Evolutionary conservation across 306 rosid species (phyloP).

Genomic region (Dryas octopetala): DNA sequence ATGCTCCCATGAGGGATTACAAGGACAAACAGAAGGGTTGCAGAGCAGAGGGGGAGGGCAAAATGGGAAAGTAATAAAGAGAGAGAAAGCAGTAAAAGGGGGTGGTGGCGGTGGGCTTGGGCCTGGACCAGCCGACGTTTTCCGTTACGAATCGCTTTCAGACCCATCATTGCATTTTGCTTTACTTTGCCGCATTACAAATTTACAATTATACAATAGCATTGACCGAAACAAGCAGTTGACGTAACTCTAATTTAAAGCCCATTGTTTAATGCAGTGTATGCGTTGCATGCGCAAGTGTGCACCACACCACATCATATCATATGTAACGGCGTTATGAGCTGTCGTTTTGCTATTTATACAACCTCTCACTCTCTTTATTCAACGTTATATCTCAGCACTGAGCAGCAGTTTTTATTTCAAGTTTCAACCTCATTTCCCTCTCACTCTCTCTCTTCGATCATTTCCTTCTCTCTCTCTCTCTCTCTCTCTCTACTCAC

Average conservation of each 20-base stretch:
- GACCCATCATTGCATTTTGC: slow-evolving; percentile 17
- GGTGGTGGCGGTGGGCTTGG: slow-evolving; percentile 13
- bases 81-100: background rate
- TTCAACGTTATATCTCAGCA: slow-evolving; percentile 29
- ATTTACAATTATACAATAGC: slow-evolving; percentile 5
- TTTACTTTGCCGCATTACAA: background rate
- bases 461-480: slow-evolving; percentile 22
- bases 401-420: background rate
- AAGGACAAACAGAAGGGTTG: background rate
- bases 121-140: slow-evolving; percentile 43
- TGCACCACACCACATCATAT: background rate
- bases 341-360: slow-evolving; percentile 64
- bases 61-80: background rate
- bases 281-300: slow-evolving; percentile 25
- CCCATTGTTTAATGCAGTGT: background rate
- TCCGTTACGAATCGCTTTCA: slow-evolving; percentile 51
- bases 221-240: slow-evolving; percentile 53
- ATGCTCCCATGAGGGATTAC: background rate
- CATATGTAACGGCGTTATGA: slow-evolving; percentile 72
- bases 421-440: slow-evolving; percentile 21
- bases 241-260: slow-evolving; percentile 37
- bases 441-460: slow-evolving; percentile 3
- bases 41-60: background rate
- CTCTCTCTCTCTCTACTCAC: background rate
- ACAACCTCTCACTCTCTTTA: slow-evolving; percentile 13